Base-by-base conservation (phyloP, 345 rosid genomes). In the Hypericum perforatum region DNA sequence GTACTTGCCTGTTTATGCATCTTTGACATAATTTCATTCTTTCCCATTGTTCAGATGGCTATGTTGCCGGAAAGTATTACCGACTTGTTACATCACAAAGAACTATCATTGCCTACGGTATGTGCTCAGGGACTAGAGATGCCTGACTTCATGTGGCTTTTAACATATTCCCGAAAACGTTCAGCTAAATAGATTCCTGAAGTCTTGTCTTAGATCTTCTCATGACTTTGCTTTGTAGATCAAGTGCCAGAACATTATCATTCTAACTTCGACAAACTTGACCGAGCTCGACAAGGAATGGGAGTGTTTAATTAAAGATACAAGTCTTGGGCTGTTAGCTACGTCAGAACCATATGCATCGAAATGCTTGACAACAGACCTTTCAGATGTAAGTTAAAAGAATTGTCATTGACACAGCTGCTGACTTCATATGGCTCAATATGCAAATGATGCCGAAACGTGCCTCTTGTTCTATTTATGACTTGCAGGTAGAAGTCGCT, bases 51-150 rank as follows among this genome's bases (percentile, higher is more conserved):
- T 64, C 80, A 92, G 98, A 92, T 92, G 97, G 97, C 95, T 63
- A 80, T 80, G 72, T 72, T 92, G 74, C 98, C 98, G 0, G 98
- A 88, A 76, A 95, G 95, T 50, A 82, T 85, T 56, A 88, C 98
- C 11, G 97, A 88, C 69, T 65, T 92, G 52, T 63, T 92, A 73
- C 97, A 85, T 72, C 94, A 88, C 63, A 86, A 88, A 63, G 79
- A 74, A 78, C 84, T 88, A 66, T 63, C 75, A 9, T 78, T 92
- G 45, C 98, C 98, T 65, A 61, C 88, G 91, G 98, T 92, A 75
- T 45, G 70, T 69, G n/a, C 61, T 52, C 46, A 36, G 62, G 53
- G 57, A 49, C 66, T 67, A 49, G 39, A 43, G 32, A 22, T 22
- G 32, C 32, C 32, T 22, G 4, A 22, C 32, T 22, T 22, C 32